Evolutionary conservation across 2,329 filamentous ascomycete species (phyloP).

Genomic region (Fusarium globosum): DNA sequence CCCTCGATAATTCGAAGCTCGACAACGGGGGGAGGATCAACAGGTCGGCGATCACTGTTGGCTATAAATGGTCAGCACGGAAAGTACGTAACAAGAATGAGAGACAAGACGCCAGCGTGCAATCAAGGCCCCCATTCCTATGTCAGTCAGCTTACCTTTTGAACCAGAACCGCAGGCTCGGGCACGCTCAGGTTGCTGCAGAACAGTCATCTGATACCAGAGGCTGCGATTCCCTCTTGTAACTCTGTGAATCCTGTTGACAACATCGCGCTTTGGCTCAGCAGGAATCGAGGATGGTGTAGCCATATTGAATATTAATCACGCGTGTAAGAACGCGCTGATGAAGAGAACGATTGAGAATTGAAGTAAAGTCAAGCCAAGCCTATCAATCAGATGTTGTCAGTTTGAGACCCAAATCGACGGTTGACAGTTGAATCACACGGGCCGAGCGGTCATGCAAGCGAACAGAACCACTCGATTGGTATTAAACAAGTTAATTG

Average conservation of each 20-base stretch:
- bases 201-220: slow-evolving; percentile 84
- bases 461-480: slow-evolving; percentile 15
- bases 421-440: slow-evolving; percentile 8
- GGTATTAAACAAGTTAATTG: slow-evolving; percentile 15
- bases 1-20: slow-evolving; percentile 88
- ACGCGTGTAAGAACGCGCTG: slow-evolving; percentile 12
- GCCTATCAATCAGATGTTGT: slow-evolving; percentile 22
- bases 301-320: slow-evolving; percentile 46
- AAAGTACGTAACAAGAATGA: neutral
- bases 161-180: slow-evolving; percentile 95
- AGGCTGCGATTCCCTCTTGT: slow-evolving; percentile 82
- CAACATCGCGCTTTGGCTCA: slow-evolving; percentile 49
- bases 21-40: slow-evolving; percentile 94
- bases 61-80: slow-evolving; percentile 45
- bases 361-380: slow-evolving; percentile 10
- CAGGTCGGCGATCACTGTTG: slow-evolving; percentile 81
- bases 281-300: slow-evolving; percentile 47
- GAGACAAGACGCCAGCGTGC: neutral
- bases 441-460: slow-evolving; percentile 8
- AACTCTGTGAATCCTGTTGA: slow-evolving; percentile 59
- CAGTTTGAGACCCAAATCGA: slow-evolving; percentile 16
- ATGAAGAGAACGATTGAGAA: slow-evolving; percentile 22
- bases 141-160: slow-evolving; percentile 75
- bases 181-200: slow-evolving; percentile 94
- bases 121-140: neutral